phyloP scores from a whole-genome alignment of 176 grass and related monocot genomes.

The Aechmea fasciata region DNA sequence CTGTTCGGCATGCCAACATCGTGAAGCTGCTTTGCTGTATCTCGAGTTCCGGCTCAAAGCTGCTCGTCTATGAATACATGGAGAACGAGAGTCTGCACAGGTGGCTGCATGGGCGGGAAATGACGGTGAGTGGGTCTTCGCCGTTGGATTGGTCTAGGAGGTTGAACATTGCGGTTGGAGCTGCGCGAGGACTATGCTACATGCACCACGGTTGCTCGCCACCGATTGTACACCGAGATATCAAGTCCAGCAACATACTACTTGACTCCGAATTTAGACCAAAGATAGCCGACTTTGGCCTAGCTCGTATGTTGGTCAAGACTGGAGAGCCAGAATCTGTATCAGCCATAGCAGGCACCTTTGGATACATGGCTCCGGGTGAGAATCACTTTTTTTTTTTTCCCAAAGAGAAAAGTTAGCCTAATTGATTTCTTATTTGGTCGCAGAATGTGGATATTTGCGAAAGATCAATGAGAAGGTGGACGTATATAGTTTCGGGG shows the following conservation, averaged over 20 bases:
- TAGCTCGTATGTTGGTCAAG: slow-evolving; percentile 39
- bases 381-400: no score
- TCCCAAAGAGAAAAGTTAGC: no score
- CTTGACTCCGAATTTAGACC: slow-evolving; percentile 38
- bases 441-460: slow-evolving; percentile 31
- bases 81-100: slow-evolving; percentile 53
- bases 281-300: slow-evolving; percentile 61
- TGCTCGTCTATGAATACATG: slow-evolving; percentile 72
- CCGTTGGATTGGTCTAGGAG: slow-evolving; percentile 49
- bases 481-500: slow-evolving; percentile 76
- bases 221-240: slow-evolving; percentile 49
- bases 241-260: slow-evolving; percentile 80
- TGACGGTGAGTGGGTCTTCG: neutral
- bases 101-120: slow-evolving; percentile 30
- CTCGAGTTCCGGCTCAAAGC: slow-evolving; percentile 18
- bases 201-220: slow-evolving; percentile 47
- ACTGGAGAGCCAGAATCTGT: slow-evolving; percentile 31
- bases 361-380: slow-evolving; percentile 79
- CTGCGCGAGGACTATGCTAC: slow-evolving; percentile 37
- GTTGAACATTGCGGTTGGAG: slow-evolving; percentile 46
- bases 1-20: slow-evolving; percentile 54
- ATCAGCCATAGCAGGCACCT: slow-evolving; percentile 36
- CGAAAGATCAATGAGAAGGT: slow-evolving; percentile 51
- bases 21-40: slow-evolving; percentile 59
- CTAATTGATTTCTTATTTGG: neutral